These are phyloP conservation scores for Pythium plurisporium DNA, from an alignment of 352 stramenopile genomes.

Conservation along the genomic window DNA sequence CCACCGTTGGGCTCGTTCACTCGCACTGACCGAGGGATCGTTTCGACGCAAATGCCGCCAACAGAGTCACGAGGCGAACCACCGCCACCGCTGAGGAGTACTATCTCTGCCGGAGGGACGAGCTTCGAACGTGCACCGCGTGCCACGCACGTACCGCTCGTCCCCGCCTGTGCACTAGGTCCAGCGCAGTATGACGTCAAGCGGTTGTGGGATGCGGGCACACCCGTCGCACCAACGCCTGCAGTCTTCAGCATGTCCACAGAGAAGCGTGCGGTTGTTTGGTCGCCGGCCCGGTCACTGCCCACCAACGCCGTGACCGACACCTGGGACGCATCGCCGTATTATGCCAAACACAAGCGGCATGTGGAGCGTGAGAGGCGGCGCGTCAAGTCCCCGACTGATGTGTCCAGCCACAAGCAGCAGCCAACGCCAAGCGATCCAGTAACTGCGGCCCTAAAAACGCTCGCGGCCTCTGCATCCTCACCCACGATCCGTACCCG, in stretches of 20 bases:
- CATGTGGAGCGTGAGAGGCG: conserved; percentile 24
- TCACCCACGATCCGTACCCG: conserved; percentile 10
- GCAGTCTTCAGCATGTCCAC: conserved; percentile 41
- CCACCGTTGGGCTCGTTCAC: conserved; percentile 17
- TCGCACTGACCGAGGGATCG: conserved; percentile 8
- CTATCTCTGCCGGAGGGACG: too few relatives aligned
- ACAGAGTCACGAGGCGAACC: neutral
- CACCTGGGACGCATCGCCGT: conserved; percentile 47
- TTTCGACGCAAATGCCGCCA: neutral
- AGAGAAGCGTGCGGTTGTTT: conserved; percentile 42
- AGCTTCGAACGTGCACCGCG: conserved; percentile 15
- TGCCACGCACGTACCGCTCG: neutral
- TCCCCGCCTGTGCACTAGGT: conserved; percentile 5
- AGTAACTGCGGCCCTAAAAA: too few relatives aligned
- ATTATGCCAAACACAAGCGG: conserved; percentile 57
- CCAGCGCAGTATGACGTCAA: conserved; percentile 40
- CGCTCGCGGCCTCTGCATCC: conserved; percentile 13
- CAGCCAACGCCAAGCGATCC: neutral
- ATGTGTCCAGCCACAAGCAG: too few relatives aligned
- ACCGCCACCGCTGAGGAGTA: neutral
- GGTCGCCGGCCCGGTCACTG: conserved; percentile 35
- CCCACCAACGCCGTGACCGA: conserved; percentile 33
- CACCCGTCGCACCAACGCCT: conserved; percentile 22
- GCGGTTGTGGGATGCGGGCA: conserved; percentile 40
- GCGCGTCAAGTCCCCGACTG: too few relatives aligned